phyloP scores from a whole-genome alignment of 495 filamentous ascomycete species.

The Xylaria venustula region DNA sequence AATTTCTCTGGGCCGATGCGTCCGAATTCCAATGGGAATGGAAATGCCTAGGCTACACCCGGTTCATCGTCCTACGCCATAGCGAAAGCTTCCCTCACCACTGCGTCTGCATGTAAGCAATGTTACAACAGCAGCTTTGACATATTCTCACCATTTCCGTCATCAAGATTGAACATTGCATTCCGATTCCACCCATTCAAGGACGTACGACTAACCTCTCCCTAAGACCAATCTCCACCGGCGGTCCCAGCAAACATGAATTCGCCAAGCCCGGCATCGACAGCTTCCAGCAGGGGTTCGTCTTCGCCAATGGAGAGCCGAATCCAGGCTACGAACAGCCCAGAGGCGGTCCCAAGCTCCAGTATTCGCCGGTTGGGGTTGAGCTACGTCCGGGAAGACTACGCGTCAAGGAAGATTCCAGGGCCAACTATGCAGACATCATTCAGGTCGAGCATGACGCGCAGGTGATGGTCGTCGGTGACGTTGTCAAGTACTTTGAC shows the following conservation, averaged over 20 bases:
- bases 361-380: slow-evolving; percentile 29
- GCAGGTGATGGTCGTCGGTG: slow-evolving; percentile 31
- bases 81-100: slow-evolving; percentile 32
- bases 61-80: slow-evolving; percentile 33
- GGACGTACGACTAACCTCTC: slow-evolving; percentile 15
- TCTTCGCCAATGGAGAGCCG: slow-evolving; percentile 31
- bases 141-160: slow-evolving; percentile 8
- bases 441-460: slow-evolving; percentile 32
- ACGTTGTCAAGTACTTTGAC: slow-evolving; percentile 35
- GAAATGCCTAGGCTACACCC: slow-evolving; percentile 34
- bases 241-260: slow-evolving; percentile 27
- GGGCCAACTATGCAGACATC: slow-evolving; percentile 35
- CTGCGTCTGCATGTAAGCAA: slow-evolving; percentile 35
- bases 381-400: slow-evolving; percentile 30
- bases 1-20: slow-evolving; percentile 34
- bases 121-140: background rate
- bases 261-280: slow-evolving; percentile 35
- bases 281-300: slow-evolving; percentile 32
- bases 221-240: slow-evolving; percentile 30
- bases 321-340: slow-evolving; percentile 23
- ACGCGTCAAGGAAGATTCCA: slow-evolving; percentile 31
- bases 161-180: background rate
- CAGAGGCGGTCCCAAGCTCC: slow-evolving; percentile 19
- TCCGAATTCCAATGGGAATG: slow-evolving; percentile 35
- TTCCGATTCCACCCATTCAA: background rate